Evolutionary conservation across 495 filamentous ascomycete species (phyloP).

Genomic region (Glarea lozoyensis): DNA sequence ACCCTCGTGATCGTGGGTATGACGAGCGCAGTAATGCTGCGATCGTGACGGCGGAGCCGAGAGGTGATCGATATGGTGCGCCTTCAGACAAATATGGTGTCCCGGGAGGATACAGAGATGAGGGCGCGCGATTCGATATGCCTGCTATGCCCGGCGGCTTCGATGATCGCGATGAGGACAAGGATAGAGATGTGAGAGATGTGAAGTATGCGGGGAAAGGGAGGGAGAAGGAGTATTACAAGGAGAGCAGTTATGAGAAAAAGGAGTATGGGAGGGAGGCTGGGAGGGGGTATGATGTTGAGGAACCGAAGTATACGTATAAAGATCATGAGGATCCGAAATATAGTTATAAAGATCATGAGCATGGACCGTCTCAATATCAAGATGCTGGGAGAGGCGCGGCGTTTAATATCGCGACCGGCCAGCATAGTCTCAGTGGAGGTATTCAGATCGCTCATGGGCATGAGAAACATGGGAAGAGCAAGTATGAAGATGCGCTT

Average conservation of each 20-base stretch:
- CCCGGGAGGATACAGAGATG: not conserved
- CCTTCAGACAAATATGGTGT: not conserved
- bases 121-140: not conserved
- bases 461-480: slow-evolving; percentile 11
- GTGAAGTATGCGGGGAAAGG: slow-evolving; percentile 8
- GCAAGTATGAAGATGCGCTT: slow-evolving; percentile 15
- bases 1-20: slow-evolving; percentile 6
- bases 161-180: slow-evolving; percentile 7
- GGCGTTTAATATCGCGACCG: slow-evolving; percentile 19
- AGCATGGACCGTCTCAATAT: slow-evolving; percentile 2
- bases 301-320: not conserved
- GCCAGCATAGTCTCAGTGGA: slow-evolving; percentile 17
- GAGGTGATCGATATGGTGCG: slow-evolving; percentile 5
- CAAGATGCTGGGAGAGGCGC: slow-evolving; percentile 17
- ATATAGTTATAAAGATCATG: slow-evolving; percentile 2
- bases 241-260: slow-evolving; percentile 8
- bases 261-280: slow-evolving; percentile 11
- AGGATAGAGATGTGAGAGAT: slow-evolving; percentile 2
- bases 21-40: slow-evolving; percentile 11
- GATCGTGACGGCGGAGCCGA: slow-evolving; percentile 11
- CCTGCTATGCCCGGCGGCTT: slow-evolving; percentile 12
- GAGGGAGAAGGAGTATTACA: slow-evolving; percentile 18
- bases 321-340: slow-evolving; percentile 3
- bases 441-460: slow-evolving; percentile 20
- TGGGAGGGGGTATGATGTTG: not conserved